Conservation (phyloP, 768 basidiomycete genomes). For the Lactarius sanguifluus region DNA sequence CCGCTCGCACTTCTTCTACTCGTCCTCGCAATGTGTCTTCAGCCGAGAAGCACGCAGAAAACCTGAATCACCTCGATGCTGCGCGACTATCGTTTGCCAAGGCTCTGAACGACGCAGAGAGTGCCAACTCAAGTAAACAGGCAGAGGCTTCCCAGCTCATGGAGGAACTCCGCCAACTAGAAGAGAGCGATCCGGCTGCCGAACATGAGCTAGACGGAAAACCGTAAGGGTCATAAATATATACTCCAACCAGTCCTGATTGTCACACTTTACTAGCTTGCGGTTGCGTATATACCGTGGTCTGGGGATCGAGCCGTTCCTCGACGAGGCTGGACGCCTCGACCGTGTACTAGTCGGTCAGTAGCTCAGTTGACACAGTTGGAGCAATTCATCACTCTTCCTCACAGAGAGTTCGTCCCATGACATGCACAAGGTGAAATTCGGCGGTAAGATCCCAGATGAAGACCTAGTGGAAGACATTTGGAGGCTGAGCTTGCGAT, state of each 20-base stretch:
- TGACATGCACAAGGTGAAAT: conserved; percentile 26
- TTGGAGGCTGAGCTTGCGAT: conserved; percentile 25
- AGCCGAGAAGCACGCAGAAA: conserved; percentile 56
- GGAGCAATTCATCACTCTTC: neutral
- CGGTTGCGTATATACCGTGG: conserved; percentile 68
- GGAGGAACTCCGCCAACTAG: conserved; percentile 58
- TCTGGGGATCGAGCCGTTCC: conserved; percentile 68
- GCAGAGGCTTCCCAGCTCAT: conserved; percentile 68
- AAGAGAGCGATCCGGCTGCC: conserved; percentile 67
- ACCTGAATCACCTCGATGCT: conserved; percentile 64
- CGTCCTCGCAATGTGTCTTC: conserved; percentile 71
- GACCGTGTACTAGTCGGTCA: conserved; percentile 68
- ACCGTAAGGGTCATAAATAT: conserved; percentile 46
- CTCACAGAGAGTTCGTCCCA: conserved; percentile 31
- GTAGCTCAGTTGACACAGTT: conserved; percentile 34
- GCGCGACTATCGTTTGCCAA: conserved; percentile 66
- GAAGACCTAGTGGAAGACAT: conserved; percentile 17
- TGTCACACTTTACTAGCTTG: conserved; percentile 44
- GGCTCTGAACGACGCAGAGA: conserved; percentile 71
- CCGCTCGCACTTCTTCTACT: conserved; percentile 67
- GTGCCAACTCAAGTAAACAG: conserved; percentile 62
- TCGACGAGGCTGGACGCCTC: conserved; percentile 50
- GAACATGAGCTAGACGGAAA: conserved; percentile 74
- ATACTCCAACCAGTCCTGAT: neutral
- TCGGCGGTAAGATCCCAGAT: neutral